Evolutionary conservation across 192 early-diverging fungal species (phyloP).

Genomic region (Funneliformis mosseae): DNA sequence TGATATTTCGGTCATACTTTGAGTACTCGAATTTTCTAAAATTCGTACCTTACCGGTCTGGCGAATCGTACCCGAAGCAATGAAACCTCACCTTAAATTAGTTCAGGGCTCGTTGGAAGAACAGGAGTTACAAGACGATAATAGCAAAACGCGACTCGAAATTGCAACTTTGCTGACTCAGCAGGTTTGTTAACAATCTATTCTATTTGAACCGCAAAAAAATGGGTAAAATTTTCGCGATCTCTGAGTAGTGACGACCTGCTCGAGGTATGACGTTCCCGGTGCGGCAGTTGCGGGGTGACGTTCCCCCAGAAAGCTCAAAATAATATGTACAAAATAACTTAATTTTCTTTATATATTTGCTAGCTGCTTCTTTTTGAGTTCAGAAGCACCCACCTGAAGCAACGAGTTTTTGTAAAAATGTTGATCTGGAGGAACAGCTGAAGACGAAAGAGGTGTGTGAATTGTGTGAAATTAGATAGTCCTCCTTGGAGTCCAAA

Average conservation of each 20-base stretch:
- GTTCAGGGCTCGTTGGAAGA: neutral
- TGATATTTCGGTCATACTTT: neutral
- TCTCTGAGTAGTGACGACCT: neutral
- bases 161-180: slow-evolving; percentile 4
- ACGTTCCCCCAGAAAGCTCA: slow-evolving; percentile 6
- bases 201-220: neutral
- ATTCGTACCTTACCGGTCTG: neutral
- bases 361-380: slow-evolving; percentile 5
- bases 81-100: neutral
- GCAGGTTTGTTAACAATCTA: slow-evolving; percentile 7
- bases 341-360: neutral
- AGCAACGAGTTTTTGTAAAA: neutral
- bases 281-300: neutral
- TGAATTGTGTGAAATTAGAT: slow-evolving; percentile 5
- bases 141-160: neutral
- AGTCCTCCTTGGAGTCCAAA: neutral
- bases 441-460: slow-evolving; percentile 1
- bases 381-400: slow-evolving; percentile 19
- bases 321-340: neutral
- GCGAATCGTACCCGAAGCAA: neutral
- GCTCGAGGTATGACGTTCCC: neutral
- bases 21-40: neutral
- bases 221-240: neutral
- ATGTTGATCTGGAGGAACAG: neutral
- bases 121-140: neutral